Percentiles rank a stretch among this genome's conserved stretches.
phyloP scores from a whole-genome alignment of 352 stramenopile genomes.

The Phytophthora sojae region DNA sequence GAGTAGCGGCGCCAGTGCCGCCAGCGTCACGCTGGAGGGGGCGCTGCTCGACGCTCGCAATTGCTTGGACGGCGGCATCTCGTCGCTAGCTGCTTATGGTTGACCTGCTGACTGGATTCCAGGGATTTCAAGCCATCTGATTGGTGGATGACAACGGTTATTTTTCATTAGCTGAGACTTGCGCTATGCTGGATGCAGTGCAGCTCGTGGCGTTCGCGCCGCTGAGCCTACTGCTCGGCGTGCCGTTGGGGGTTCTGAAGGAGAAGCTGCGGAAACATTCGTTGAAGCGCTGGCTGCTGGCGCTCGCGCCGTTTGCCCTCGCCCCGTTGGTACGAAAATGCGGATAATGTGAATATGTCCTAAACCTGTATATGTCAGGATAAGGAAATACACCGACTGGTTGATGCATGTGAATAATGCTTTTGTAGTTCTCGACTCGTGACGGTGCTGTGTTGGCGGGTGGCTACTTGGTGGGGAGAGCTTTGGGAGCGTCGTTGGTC shows the following conservation, averaged over 20 bases:
- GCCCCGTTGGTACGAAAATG: constrained; percentile 47
- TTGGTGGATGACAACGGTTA: neutral
- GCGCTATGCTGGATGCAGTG: constrained; percentile 19
- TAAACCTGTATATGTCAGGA: constrained; percentile 7
- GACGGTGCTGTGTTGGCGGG: constrained; percentile 32
- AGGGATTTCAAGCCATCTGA: neutral
- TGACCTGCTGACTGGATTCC: neutral
- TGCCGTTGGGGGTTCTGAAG: constrained; percentile 61
- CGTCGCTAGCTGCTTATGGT: neutral
- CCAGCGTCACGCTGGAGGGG: constrained; percentile 28
- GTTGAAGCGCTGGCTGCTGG: constrained; percentile 51
- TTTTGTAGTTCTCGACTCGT: constrained; percentile 49
- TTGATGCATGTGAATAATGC: neutral
- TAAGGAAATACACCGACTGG: constrained; percentile 3
- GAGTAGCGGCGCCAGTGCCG: constrained; percentile 54
- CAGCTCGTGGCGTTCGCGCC: constrained; percentile 48
- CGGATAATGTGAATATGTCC: neutral
- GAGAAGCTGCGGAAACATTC: constrained; percentile 56
- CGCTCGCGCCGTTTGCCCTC: constrained; percentile 46
- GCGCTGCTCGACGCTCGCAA: constrained; percentile 2
- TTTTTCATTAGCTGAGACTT: constrained; percentile 4
- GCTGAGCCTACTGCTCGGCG: constrained; percentile 49
- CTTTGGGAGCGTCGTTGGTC: constrained; percentile 66
- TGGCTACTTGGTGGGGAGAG: constrained; percentile 47
- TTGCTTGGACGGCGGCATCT: constrained; percentile 31